Evolutionary conservation across 495 filamentous ascomycete species (phyloP).

Genomic region (Penicillium bovifimosum): DNA sequence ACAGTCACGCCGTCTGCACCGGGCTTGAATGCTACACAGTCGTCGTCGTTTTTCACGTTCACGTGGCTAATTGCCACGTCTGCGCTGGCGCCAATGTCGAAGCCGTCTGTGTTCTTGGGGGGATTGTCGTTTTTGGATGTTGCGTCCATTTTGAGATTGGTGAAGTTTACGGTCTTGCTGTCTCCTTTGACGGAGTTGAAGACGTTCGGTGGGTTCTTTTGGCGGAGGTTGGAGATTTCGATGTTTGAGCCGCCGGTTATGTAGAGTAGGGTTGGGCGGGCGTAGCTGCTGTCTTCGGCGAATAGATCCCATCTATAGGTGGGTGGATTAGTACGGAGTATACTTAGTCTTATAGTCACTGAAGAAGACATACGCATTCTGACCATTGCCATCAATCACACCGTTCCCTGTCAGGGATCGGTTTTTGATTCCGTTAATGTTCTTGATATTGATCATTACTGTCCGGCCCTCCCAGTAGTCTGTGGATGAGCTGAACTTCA

Average conservation of each 20-base stretch:
- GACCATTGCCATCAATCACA: constrained; percentile 44
- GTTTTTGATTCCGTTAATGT: constrained; percentile 31
- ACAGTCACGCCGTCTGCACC: constrained; percentile 36
- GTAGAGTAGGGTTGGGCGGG: constrained; percentile 36
- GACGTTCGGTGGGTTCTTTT: constrained; percentile 42
- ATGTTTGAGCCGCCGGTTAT: constrained; percentile 35
- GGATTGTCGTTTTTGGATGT: constrained; percentile 32
- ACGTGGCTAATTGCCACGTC: constrained; percentile 32
- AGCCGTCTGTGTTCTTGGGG: constrained; percentile 42
- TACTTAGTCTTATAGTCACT: too few relatives aligned
- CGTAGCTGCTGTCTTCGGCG: constrained; percentile 30
- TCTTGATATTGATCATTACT: constrained; percentile 34
- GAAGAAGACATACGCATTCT: constrained; percentile 26
- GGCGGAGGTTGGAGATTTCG: constrained; percentile 26
- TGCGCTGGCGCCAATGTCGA: constrained; percentile 40
- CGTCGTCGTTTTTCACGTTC: constrained; percentile 40
- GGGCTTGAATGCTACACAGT: constrained; percentile 45
- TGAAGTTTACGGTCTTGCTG: constrained; percentile 27
- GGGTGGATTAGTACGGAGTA: neutral
- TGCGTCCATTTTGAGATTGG: constrained; percentile 30
- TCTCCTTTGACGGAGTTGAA: constrained; percentile 37
- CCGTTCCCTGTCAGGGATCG: constrained; percentile 35
- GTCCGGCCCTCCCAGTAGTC: constrained; percentile 36
- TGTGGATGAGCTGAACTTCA: constrained; percentile 34
- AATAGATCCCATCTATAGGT: constrained; percentile 34